These are phyloP conservation scores for Saccharomycopsis malanga DNA, from an alignment of 805 yeast genomes.

Conservation along the genomic window DNA sequence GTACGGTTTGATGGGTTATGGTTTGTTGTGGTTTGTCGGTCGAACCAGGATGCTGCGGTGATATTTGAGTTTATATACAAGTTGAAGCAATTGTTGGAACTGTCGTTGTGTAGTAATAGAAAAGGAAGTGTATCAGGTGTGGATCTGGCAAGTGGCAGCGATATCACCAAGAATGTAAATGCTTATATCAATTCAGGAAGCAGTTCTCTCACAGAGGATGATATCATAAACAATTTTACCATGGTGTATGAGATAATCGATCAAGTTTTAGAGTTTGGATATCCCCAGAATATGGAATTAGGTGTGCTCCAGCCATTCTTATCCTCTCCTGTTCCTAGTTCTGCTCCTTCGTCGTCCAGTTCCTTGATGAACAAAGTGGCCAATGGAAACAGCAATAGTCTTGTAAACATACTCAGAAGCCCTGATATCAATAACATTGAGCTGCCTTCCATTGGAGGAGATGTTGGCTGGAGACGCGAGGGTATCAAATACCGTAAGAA, in stretches of 20 bases:
- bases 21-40: conserved; percentile 83
- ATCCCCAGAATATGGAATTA: conserved; percentile 60
- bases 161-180: conserved; percentile 23
- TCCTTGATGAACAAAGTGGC: conserved; percentile 1
- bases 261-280: conserved; percentile 71
- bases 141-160: neutral
- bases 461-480: conserved; percentile 58
- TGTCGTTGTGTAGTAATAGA: conserved; percentile 28
- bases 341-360: neutral
- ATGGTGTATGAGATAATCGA: conserved; percentile 71
- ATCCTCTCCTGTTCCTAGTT: conserved; percentile 28
- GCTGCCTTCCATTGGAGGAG: neutral
- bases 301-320: conserved; percentile 33
- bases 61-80: conserved; percentile 73
- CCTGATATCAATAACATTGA: conserved; percentile 2
- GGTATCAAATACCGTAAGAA: conserved; percentile 76
- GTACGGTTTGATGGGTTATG: conserved; percentile 58
- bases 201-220: conserved; percentile 34
- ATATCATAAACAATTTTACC: conserved; percentile 59
- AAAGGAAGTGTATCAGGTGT: conserved; percentile 3
- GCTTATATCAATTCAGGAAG: conserved; percentile 22
- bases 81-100: conserved; percentile 46
- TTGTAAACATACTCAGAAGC: conserved; percentile 2
- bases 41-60: conserved; percentile 76
- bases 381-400: conserved; percentile 1